A percentile compares a stretch with the other conserved stretches of the same genome.
phyloP scores from a whole-genome alignment of 371 early-diverging fungal species.

The Rhizomucor miehei region DNA sequence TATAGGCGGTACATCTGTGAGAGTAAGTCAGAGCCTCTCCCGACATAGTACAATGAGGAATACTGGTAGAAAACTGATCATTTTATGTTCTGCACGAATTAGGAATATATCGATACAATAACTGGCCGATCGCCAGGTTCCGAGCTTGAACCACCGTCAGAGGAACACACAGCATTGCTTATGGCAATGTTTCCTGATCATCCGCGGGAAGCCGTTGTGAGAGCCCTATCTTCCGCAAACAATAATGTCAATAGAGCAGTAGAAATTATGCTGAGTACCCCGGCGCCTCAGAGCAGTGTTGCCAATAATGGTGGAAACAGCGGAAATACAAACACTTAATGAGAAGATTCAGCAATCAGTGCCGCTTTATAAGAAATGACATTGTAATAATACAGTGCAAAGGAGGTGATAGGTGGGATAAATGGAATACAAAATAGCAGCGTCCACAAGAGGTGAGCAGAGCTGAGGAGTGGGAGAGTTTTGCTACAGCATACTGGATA shows the following conservation, averaged over 20 bases:
- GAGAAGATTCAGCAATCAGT: no score
- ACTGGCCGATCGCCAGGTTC: slow-evolving; percentile 36
- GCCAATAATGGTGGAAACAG: no score
- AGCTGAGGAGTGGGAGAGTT: no score
- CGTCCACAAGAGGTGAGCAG: no score
- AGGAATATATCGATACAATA: slow-evolving; percentile 58
- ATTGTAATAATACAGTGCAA: no score
- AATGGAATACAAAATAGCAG: no score
- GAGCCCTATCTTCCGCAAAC: slow-evolving; percentile 51
- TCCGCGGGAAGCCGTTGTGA: slow-evolving; percentile 51
- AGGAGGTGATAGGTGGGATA: no score
- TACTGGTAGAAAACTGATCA: neutral
- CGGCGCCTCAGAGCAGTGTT: slow-evolving; percentile 14
- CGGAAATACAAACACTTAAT: no score
- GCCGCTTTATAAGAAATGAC: no score
- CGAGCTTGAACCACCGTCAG: slow-evolving; percentile 32
- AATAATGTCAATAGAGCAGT: slow-evolving; percentile 59
- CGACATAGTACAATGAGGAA: neutral
- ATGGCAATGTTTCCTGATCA: slow-evolving; percentile 58
- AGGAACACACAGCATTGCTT: slow-evolving; percentile 47
- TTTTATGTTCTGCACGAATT: neutral
- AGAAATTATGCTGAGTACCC: slow-evolving; percentile 48
- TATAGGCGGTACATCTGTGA: neutral
- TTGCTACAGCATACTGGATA: no score
- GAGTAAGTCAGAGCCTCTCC: neutral